Evolutionary conservation across 2,329 filamentous ascomycete species (phyloP).

Genomic region (Scedosporium boydii): DNA sequence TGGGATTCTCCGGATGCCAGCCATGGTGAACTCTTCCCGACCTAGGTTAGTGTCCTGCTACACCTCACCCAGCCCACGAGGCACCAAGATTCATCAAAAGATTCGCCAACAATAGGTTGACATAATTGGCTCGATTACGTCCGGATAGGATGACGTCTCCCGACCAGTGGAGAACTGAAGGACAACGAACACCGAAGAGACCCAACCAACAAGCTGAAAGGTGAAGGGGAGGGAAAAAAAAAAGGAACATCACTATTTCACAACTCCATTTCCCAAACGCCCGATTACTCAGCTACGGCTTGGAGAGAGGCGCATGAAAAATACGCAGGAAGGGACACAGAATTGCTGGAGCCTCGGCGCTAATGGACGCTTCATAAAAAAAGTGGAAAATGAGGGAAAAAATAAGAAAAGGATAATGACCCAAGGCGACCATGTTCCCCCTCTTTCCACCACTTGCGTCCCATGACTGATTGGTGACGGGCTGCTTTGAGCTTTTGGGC

Average conservation of each 20-base stretch:
- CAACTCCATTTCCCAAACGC: not conserved
- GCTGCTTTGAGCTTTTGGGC: not conserved
- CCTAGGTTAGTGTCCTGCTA: too few species aligned
- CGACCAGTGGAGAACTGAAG: too few species aligned
- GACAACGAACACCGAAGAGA: too few species aligned
- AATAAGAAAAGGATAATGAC: not conserved
- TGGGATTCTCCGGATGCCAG: too few species aligned
- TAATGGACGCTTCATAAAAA: not conserved
- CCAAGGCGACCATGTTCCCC: not conserved
- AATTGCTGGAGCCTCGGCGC: not conserved
- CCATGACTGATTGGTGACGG: slow-evolving; percentile 2
- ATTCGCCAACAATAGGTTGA: too few species aligned
- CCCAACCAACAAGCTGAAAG: too few species aligned
- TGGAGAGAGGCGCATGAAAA: not conserved
- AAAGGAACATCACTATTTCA: not conserved
- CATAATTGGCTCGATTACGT: too few species aligned
- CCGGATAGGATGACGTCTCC: too few species aligned
- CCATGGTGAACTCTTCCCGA: too few species aligned
- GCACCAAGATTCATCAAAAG: too few species aligned
- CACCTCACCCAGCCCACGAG: too few species aligned
- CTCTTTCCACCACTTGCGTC: not conserved
- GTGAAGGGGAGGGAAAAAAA: not conserved
- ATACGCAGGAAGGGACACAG: not conserved
- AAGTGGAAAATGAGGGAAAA: not conserved
- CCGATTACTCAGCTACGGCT: not conserved